Base-by-base conservation (phyloP, 2,329 filamentous ascomycete species). In the Colletotrichum karsti region DNA sequence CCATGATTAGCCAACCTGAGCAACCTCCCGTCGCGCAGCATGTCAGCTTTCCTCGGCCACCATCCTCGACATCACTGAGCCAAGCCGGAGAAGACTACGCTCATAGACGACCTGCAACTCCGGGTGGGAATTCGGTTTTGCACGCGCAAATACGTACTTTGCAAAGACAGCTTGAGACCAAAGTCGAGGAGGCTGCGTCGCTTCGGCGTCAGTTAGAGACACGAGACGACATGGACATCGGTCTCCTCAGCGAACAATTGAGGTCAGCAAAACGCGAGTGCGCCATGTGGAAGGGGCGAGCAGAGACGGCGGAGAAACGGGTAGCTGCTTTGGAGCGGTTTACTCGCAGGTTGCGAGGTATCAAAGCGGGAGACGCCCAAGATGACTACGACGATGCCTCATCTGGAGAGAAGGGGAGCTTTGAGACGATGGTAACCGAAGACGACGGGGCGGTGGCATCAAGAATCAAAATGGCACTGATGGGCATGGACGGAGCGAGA, bases 231-330 rank as follows among this genome's bases (percentile, higher is more conserved):
- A 73, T 80, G 44, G 83, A 85, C 46, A 73, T 85, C 15, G 82
- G 82, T 1, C 81, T 79, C 5, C 72, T 89, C 59, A 82, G 81
- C 59, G 83, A 87, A 70, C 80, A 87, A 70, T 72, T 90, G 48
- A 76, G 83, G 20, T 76, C 78, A 20, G 75, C 80, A 4, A 81
- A 80, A 56, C 74, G 77, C 35, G 84, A 87, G 51, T 74, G 79
- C 35, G 72, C 77, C 30, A 81, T 78, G 69, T 91, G 89, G 89
- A 85, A 81, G 69, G 81, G 80, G 33, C 80, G 87, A 33, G 89
- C 89, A 0, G 83, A 88, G 72, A 79, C 81, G 4, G 88, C 88
- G 0, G 88, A 91, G 77, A 81, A 78, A 67, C 81, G 84, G 54
- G 74, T 90, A 18, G 79, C 81, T 4, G 80, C 84, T 24, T 82